These are phyloP conservation scores for Phytophthora quininea DNA, from an alignment of 352 stramenopile species.

Conservation along the genomic window DNA sequence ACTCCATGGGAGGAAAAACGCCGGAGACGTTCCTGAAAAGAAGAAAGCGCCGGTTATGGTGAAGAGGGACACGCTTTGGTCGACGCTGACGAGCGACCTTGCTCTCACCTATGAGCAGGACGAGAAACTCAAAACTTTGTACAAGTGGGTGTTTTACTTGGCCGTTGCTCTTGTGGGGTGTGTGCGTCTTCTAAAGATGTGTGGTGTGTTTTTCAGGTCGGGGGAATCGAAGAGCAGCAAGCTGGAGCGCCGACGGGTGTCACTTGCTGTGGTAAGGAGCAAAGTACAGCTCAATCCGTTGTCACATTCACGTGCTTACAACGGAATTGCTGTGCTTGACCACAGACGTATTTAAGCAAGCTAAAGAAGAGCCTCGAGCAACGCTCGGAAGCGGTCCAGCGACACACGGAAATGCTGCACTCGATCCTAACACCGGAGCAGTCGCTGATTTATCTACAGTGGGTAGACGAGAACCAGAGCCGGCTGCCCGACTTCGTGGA, in stretches of 20 bases:
- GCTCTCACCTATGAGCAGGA: constrained; percentile 90
- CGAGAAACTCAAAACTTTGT: constrained; percentile 88
- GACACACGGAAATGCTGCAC: constrained; percentile 81
- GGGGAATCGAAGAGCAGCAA: constrained; percentile 86
- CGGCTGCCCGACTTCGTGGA: constrained; percentile 70
- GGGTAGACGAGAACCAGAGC: constrained; percentile 83
- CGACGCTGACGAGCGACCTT: constrained; percentile 75
- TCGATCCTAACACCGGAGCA: constrained; percentile 88
- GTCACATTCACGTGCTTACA: neutral
- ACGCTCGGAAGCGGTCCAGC: constrained; percentile 79
- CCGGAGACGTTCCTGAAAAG: constrained; percentile 59
- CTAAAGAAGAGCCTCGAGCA: constrained; percentile 85
- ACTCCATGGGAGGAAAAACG: constrained; percentile 48
- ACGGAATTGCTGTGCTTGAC: neutral
- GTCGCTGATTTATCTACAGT: constrained; percentile 82
- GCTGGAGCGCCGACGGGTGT: constrained; percentile 77
- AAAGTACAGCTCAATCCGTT: neutral
- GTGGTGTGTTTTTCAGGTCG: constrained; percentile 38
- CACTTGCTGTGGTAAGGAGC: constrained; percentile 76
- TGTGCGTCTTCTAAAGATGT: too few relatives aligned
- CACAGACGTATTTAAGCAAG: constrained; percentile 90
- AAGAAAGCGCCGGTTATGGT: constrained; percentile 67
- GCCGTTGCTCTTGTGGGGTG: too few relatives aligned
- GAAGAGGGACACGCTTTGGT: constrained; percentile 88
- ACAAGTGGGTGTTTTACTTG: constrained; percentile 62